Evolutionary conservation across 192 early-diverging fungal species (phyloP).

Genomic region (Mortierella alpina): DNA sequence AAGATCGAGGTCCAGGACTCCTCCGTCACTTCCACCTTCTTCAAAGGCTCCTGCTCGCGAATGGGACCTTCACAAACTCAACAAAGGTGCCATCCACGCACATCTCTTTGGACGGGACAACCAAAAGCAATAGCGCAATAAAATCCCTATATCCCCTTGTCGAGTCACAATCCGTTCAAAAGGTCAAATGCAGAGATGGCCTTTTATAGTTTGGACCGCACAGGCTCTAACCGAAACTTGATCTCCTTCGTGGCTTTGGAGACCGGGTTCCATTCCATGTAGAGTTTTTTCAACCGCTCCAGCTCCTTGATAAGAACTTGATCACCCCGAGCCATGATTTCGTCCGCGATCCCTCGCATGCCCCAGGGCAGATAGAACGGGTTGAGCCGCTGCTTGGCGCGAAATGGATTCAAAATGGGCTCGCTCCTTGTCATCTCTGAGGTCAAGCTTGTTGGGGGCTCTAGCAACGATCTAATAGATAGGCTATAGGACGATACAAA

Average conservation of each 20-base stretch:
- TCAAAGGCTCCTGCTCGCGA: slow-evolving; percentile 10
- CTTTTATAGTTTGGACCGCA: slow-evolving; percentile 70
- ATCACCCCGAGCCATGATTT: slow-evolving; percentile 68
- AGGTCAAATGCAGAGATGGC: not conserved
- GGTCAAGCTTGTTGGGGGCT: slow-evolving; percentile 30
- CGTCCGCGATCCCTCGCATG: slow-evolving; percentile 85
- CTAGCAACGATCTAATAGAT: slow-evolving; percentile 50
- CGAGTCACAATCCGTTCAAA: not conserved
- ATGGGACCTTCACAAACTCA: slow-evolving; percentile 46
- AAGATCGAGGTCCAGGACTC: not conserved
- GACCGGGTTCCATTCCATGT: slow-evolving; percentile 84
- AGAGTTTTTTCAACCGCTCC: slow-evolving; percentile 70
- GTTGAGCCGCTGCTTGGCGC: slow-evolving; percentile 78
- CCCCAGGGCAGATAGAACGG: slow-evolving; percentile 96
- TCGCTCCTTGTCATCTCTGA: slow-evolving; percentile 28
- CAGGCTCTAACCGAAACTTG: slow-evolving; percentile 91
- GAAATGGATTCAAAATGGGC: slow-evolving; percentile 65
- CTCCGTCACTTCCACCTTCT: not conserved
- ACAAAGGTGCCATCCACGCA: slow-evolving; percentile 16
- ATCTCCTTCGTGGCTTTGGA: slow-evolving; percentile 81
- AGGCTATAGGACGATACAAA: slow-evolving; percentile 29
- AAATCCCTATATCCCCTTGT: not conserved
- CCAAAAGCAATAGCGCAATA: not conserved
- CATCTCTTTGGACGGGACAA: slow-evolving; percentile 1
- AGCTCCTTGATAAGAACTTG: slow-evolving; percentile 72